phyloP scores from a whole-genome alignment of 129 eudicot genomes.

The Lactuca sativa region DNA sequence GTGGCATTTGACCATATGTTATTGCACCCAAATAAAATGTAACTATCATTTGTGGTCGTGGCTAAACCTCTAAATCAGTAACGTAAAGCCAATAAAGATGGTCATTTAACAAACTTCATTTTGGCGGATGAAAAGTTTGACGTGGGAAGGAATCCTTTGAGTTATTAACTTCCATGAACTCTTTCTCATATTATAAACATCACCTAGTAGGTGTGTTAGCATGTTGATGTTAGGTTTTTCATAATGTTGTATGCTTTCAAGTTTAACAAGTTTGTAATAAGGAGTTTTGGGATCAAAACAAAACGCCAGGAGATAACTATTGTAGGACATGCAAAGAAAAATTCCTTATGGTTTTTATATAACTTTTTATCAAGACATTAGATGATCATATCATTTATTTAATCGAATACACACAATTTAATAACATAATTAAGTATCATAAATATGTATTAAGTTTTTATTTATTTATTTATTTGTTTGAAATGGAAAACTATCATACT shows the following conservation, averaged over 20 bases:
- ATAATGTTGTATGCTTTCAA: not conserved
- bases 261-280: constrained; percentile 10
- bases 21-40: constrained; percentile 1
- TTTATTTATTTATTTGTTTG: too few relatives aligned
- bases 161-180: too few relatives aligned
- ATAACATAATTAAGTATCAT: too few relatives aligned
- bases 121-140: not conserved
- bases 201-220: not conserved
- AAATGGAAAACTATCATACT: too few relatives aligned
- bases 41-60: not conserved
- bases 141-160: not conserved
- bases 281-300: constrained; percentile 12
- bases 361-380: too few relatives aligned
- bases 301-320: too few relatives aligned
- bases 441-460: too few relatives aligned
- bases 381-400: too few relatives aligned
- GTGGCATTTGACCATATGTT: not conserved
- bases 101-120: constrained; percentile 1
- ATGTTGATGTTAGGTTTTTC: too few relatives aligned
- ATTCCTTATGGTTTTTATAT: too few relatives aligned
- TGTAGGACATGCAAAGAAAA: too few relatives aligned
- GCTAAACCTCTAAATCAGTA: not conserved
- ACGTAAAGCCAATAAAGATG: constrained; percentile 1
- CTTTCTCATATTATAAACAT: not conserved
- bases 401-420: too few relatives aligned